These are phyloP conservation scores for Coemansia pectinata DNA, from an alignment of 192 early-diverging fungal species.

Conservation along the genomic window DNA sequence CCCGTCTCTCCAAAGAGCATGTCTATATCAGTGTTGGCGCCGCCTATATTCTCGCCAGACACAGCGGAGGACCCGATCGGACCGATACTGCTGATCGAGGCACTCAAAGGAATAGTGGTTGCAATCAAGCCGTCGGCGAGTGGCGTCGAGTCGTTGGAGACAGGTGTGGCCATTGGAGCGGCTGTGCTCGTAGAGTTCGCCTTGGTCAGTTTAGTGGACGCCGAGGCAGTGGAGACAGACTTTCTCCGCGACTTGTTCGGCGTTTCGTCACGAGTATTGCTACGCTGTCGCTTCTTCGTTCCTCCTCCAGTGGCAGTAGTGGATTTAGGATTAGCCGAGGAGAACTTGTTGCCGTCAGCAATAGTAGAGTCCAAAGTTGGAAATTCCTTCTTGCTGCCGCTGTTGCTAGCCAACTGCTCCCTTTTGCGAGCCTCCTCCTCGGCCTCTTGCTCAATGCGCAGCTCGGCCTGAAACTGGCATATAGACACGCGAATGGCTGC, in stretches of 20 bases:
- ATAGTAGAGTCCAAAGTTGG: background rate
- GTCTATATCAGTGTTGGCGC: conserved; percentile 24
- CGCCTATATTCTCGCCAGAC: background rate
- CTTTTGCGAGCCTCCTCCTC: conserved; percentile 18
- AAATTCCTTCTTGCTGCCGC: background rate
- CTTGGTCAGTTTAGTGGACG: background rate
- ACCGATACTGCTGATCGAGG: background rate
- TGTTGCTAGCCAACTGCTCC: conserved; percentile 7
- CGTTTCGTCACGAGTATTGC: conserved; percentile 28
- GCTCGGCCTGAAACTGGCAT: conserved; percentile 32
- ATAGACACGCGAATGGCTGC: conserved; percentile 27
- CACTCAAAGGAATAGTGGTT: background rate
- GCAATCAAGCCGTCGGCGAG: background rate
- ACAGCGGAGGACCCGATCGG: background rate
- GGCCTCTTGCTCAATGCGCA: conserved; percentile 33
- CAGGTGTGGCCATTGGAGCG: background rate
- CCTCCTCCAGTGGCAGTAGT: conserved; percentile 6
- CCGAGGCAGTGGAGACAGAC: conserved; percentile 10
- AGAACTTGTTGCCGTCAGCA: background rate
- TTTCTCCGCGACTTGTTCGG: conserved; percentile 42
- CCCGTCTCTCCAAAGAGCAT: conserved; percentile 36
- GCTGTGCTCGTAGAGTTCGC: background rate
- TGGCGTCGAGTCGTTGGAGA: conserved; percentile 6
- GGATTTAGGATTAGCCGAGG: background rate
- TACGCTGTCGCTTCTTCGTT: conserved; percentile 48